Percentiles rank a stretch among this genome's conserved stretches.
Evolutionary conservation across 441 rosid genomes (phyloP).

Genomic region (Euphorbia corollata): DNA sequence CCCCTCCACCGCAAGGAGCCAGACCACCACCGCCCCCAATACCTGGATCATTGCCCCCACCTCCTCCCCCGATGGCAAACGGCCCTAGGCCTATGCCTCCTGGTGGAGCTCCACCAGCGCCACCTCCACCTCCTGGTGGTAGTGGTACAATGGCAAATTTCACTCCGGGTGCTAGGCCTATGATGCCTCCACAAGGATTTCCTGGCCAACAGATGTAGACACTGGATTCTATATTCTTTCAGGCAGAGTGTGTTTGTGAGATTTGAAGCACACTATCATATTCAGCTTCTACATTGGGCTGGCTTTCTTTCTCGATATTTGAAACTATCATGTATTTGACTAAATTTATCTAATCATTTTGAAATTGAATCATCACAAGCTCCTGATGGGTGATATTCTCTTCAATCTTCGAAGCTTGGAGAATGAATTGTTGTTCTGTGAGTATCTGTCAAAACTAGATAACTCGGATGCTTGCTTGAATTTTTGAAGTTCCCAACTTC

Average conservation of each 20-base stretch:
- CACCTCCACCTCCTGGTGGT: constrained; percentile 70
- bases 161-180: constrained; percentile 47
- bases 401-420: neutral
- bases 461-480: too few species aligned
- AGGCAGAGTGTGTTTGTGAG: neutral
- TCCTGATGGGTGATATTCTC: neutral
- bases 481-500: too few species aligned
- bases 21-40: constrained; percentile 49
- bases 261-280: neutral
- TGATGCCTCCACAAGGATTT: constrained; percentile 49
- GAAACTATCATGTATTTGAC: neutral
- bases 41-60: constrained; percentile 63
- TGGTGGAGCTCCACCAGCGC: constrained; percentile 55
- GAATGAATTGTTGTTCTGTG: neutral
- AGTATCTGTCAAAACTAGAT: too few species aligned
- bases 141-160: constrained; percentile 54
- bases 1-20: constrained; percentile 51
- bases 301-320: neutral
- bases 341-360: neutral
- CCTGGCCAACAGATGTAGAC: constrained; percentile 42
- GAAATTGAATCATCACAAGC: neutral
- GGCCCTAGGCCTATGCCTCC: constrained; percentile 74
- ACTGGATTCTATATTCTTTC: too few species aligned
- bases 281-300: neutral
- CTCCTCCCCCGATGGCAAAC: constrained; percentile 72